Percentiles rank a stretch among this genome's conserved stretches.
phyloP scores from a whole-genome alignment of 148 eudicot genomes.

The Persicaria tinctoria region DNA sequence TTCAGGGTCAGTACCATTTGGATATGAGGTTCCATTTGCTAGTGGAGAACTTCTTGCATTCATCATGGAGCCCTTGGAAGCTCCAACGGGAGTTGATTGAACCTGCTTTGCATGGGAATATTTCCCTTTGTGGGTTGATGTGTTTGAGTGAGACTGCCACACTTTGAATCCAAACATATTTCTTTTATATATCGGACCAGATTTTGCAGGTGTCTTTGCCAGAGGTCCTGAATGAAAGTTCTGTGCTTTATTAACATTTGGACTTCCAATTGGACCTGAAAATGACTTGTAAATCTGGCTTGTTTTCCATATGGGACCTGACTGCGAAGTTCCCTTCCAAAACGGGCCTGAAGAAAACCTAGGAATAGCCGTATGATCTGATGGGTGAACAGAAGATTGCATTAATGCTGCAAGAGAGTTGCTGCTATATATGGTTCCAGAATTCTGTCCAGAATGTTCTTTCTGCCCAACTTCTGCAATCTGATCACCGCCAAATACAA shows the following conservation, averaged over 20 bases:
- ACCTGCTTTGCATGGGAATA: conserved; percentile 19
- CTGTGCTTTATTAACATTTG: conserved; percentile 19
- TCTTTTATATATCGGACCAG: conserved; percentile 23
- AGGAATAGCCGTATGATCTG: conserved; percentile 24
- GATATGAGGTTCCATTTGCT: conserved; percentile 8
- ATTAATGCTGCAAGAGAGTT: conserved; percentile 39
- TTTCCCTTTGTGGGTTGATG: conserved; percentile 21
- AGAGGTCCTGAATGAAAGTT: conserved; percentile 49
- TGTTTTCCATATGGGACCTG: conserved; percentile 31
- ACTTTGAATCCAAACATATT: conserved; percentile 27
- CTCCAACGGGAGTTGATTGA: conserved; percentile 12
- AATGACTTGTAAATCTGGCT: conserved; percentile 17
- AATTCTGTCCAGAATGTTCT: conserved; percentile 24
- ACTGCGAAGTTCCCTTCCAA: conserved; percentile 20
- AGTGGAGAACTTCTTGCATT: conserved; percentile 20
- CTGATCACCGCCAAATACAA: conserved; percentile 41
- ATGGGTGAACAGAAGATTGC: conserved; percentile 53
- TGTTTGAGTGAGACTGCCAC: conserved; percentile 24
- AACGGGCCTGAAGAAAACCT: conserved; percentile 42
- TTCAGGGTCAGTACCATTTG: conserved; percentile 17
- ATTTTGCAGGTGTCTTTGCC: conserved; percentile 27
- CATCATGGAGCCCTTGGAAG: conserved; percentile 24
- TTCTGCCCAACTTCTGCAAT: conserved; percentile 20
- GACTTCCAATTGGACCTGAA: conserved; percentile 43
- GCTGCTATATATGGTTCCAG: conserved; percentile 28